Base-by-base conservation (phyloP, 1,284 basidiomycete species). In the Pholiota adiposa region DNA sequence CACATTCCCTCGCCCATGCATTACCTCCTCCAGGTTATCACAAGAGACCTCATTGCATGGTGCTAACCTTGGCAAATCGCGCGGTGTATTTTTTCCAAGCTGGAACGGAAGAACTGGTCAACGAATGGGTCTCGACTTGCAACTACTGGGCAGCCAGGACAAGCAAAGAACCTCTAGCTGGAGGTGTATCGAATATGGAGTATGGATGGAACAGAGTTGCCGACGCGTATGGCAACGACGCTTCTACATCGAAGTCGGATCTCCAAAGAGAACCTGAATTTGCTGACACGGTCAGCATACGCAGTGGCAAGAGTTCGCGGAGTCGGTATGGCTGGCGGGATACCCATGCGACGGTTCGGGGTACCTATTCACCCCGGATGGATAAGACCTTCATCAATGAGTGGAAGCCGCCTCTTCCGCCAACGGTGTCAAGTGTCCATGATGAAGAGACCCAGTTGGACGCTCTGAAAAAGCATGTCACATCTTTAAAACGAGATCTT, bases 181-280 rank as follows among this genome's bases (percentile, higher is more conserved):
- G 96, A 2, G 97, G 96, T 29, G 95, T 98, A 1, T 96, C 94
- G 50, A 99, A 99, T 76, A 97, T 98, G 91, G 97, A 99, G 73
- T 98, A 99, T 70, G 97, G 97, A 9, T 99, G 97, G 97, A 96
- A 90, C 71, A 86, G 92, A 38, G 83, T 91, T 11, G 68, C 79
- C 14, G 88, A 91, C 56, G 73, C 80, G 16, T 68, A 80, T 33
- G 71, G 76, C 40, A 85, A 84, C 58, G 76, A 74, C 0, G 82
- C 82, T 9, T 83, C 87, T n/a, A 73, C 78, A 25, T 86, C 88
- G 18, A 86, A 89, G 57, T 79, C 80, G 52, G 85, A 85, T 58
- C 71, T 80, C 14, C 52, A 75, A n/a, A 78, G 78, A 36, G 83
- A 86, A 27, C 61, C 70, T 9, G 86, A 90, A 64, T 77, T 75